Evolutionary conservation across 768 basidiomycete genomes (phyloP).

Genomic region (Termitomyces sp.): DNA sequence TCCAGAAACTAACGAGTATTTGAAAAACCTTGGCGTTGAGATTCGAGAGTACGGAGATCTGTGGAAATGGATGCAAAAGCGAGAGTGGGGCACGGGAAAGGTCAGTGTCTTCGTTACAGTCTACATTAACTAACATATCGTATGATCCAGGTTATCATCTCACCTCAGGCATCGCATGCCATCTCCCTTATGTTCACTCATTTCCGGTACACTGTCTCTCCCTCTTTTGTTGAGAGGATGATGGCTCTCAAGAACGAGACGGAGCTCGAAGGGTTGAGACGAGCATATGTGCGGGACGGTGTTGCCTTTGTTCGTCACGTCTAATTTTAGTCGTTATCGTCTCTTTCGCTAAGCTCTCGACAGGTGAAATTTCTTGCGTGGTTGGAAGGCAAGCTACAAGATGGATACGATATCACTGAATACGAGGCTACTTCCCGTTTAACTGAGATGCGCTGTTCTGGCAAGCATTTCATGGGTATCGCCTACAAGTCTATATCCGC

Average conservation of each 20-base stretch:
- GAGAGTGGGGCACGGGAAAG: slow-evolving; percentile 80
- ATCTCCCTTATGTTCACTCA: slow-evolving; percentile 83
- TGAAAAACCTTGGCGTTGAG: slow-evolving; percentile 52
- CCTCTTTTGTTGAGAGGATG: slow-evolving; percentile 67
- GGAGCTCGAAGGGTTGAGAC: slow-evolving; percentile 77
- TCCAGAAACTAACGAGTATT: slow-evolving; percentile 51
- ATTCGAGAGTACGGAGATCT: slow-evolving; percentile 68
- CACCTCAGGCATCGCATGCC: slow-evolving; percentile 73
- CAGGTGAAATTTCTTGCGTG: slow-evolving; percentile 83
- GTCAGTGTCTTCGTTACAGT: slow-evolving; percentile 23
- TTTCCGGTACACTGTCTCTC: slow-evolving; percentile 70
- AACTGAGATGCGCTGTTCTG: slow-evolving; percentile 66
- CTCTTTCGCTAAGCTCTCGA: background rate
- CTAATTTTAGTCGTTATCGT: slow-evolving; percentile 9
- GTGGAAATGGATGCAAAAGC: slow-evolving; percentile 70
- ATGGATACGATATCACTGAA: slow-evolving; percentile 83
- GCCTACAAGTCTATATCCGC: slow-evolving; percentile 91
- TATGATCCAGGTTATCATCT: slow-evolving; percentile 51
- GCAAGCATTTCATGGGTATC: slow-evolving; percentile 75
- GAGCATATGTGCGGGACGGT: slow-evolving; percentile 89
- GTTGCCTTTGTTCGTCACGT: slow-evolving; percentile 62
- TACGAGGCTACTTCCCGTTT: slow-evolving; percentile 87
- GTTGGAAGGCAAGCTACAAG: slow-evolving; percentile 75
- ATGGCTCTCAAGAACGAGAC: slow-evolving; percentile 87
- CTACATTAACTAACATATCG: slow-evolving; percentile 4